Conservation (phyloP, 192 early-diverging fungal genomes). For the Linnemannia zychae region DNA sequence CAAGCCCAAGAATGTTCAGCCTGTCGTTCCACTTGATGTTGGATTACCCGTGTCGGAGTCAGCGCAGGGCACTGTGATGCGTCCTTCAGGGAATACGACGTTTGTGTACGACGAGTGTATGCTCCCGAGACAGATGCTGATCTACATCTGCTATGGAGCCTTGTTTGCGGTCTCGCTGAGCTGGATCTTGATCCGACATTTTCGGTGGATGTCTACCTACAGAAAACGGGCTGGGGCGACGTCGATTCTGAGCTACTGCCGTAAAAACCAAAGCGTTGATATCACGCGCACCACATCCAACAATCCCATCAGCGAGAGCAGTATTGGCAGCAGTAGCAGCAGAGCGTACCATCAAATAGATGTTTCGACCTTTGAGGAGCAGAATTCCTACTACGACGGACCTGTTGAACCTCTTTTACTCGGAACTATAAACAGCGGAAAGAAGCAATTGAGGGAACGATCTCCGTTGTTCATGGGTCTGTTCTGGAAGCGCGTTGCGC, state of each 20-base stretch:
- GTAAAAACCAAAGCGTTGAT: neutral
- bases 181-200: slow-evolving; percentile 35
- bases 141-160: slow-evolving; percentile 56
- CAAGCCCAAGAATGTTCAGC: slow-evolving; percentile 1
- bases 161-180: slow-evolving; percentile 25
- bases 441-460: neutral
- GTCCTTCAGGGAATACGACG: slow-evolving; percentile 21
- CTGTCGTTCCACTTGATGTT: slow-evolving; percentile 39
- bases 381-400: neutral
- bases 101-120: slow-evolving; percentile 69
- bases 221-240: neutral
- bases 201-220: slow-evolving; percentile 18
- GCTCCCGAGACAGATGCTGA: slow-evolving; percentile 76
- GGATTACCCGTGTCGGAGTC: slow-evolving; percentile 66
- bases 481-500: slow-evolving; percentile 34
- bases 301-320: neutral
- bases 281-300: neutral
- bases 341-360: neutral
- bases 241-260: slow-evolving; percentile 14
- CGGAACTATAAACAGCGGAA: neutral
- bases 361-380: neutral
- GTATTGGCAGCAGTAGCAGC: neutral
- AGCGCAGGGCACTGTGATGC: neutral
- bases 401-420: neutral
- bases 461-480: slow-evolving; percentile 22